These are phyloP conservation scores for Diplodia intermedia DNA, from an alignment of 2,329 filamentous ascomycete genomes.

Conservation along the genomic window DNA sequence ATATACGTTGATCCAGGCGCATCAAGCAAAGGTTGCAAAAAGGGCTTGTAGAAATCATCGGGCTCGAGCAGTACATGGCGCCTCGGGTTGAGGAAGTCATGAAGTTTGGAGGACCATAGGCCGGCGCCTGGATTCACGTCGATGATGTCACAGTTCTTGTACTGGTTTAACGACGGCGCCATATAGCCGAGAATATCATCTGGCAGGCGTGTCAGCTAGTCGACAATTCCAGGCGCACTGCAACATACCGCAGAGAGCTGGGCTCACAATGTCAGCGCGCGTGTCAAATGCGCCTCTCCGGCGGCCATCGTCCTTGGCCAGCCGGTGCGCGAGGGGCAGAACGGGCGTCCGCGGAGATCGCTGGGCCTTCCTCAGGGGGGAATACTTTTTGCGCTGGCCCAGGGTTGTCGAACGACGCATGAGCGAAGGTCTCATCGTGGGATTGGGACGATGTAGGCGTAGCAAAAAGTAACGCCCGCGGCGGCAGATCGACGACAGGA, in stretches of 20 bases:
- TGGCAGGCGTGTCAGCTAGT: slow-evolving; percentile 45
- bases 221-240: neutral
- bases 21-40: slow-evolving; percentile 60
- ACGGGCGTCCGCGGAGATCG: neutral
- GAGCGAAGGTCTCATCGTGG: slow-evolving; percentile 6
- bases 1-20: slow-evolving; percentile 52
- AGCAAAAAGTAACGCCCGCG: too few species aligned
- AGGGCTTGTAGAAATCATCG: slow-evolving; percentile 65
- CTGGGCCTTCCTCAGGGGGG: neutral
- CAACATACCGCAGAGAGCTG: slow-evolving; percentile 52
- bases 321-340: neutral
- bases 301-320: neutral
- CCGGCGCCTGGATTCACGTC: slow-evolving; percentile 85
- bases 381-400: too few species aligned
- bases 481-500: slow-evolving; percentile 14
- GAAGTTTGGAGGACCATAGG: slow-evolving; percentile 78
- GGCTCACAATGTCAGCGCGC: slow-evolving; percentile 48
- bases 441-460: neutral
- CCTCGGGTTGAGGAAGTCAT: slow-evolving; percentile 76
- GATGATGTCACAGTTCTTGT: slow-evolving; percentile 81
- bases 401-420: too few species aligned
- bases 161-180: slow-evolving; percentile 70
- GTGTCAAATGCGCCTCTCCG: neutral
- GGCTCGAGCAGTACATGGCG: slow-evolving; percentile 85
- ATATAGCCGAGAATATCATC: slow-evolving; percentile 75